Percentiles rank a stretch among this genome's conserved stretches.
Evolutionary conservation across 108 stramenopile genomes (phyloP).

Genomic region (Cyclotella atomus): DNA sequence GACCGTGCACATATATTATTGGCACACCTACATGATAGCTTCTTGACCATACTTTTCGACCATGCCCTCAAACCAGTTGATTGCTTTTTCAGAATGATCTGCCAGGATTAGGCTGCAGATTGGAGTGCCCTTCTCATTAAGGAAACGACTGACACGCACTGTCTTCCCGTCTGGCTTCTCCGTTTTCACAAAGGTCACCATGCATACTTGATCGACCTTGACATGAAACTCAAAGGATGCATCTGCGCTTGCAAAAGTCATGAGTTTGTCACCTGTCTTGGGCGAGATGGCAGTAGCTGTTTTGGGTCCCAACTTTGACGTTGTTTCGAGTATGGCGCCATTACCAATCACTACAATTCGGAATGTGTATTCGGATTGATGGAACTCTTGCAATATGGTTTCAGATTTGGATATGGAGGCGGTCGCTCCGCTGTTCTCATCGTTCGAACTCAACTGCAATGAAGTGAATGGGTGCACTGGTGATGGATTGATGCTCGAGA

Average conservation of each 20-base stretch:
- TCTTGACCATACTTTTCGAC: conserved; percentile 55
- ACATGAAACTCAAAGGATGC: conserved; percentile 85
- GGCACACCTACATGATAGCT: conserved; percentile 43
- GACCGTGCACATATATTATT: too few relatives aligned
- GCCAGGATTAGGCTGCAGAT: conserved; percentile 73
- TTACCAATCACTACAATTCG: conserved; percentile 85
- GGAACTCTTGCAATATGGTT: conserved; percentile 50
- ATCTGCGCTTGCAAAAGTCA: conserved; percentile 80
- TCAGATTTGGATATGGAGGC: conserved; percentile 14
- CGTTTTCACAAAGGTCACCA: conserved; percentile 58
- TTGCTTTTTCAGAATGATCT: conserved; percentile 51
- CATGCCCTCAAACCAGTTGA: conserved; percentile 64
- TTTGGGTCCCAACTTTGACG: conserved; percentile 62
- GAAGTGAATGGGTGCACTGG: too few relatives aligned
- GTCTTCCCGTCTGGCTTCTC: conserved; percentile 23
- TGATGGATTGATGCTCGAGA: too few relatives aligned
- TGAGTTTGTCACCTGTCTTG: conserved; percentile 59
- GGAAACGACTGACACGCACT: conserved; percentile 62
- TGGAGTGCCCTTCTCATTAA: conserved; percentile 54
- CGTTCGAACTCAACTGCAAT: neutral
- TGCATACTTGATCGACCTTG: conserved; percentile 58
- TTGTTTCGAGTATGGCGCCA: conserved; percentile 87
- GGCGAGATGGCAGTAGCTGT: conserved; percentile 62
- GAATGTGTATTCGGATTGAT: conserved; percentile 59
- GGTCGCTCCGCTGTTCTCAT: neutral